Percentiles rank a stretch among this genome's conserved stretches.
Evolutionary conservation across 129 eudicot genomes (phyloP).

Genomic region (Pseudognaphalium luteoalbum): DNA sequence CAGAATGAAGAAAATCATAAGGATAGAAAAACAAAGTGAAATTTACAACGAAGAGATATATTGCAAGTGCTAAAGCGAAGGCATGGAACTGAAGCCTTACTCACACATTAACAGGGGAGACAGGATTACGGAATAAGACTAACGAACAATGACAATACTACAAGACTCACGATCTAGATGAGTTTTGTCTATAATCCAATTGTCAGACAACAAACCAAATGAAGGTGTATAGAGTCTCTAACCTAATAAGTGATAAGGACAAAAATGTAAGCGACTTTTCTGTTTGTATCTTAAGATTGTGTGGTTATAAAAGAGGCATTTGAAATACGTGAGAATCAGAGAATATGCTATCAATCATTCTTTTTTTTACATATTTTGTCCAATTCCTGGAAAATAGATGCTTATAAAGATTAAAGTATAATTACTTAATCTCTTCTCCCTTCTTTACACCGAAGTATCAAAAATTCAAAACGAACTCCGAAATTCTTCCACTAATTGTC

Average conservation of each 20-base stretch:
- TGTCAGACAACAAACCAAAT: background rate
- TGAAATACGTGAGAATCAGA: background rate
- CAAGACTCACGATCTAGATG: background rate
- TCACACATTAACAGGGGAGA: background rate
- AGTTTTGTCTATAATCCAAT: background rate
- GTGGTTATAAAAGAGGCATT: background rate
- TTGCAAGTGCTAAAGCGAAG: background rate
- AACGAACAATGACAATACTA: background rate
- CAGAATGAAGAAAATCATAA: background rate
- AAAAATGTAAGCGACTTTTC: background rate
- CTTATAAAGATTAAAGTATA: too few species aligned
- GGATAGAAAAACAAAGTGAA: background rate
- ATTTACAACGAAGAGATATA: background rate
- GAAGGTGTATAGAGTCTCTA: background rate
- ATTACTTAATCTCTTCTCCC: background rate
- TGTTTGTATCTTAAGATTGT: background rate
- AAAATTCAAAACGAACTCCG: background rate
- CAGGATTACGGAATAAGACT: background rate
- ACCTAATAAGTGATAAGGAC: background rate
- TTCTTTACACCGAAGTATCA: slow-evolving; percentile 23
- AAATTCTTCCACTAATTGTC: background rate
- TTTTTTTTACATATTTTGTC: background rate
- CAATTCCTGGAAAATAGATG: background rate
- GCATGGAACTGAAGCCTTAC: background rate
- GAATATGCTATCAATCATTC: background rate